Evolutionary conservation across 2,329 filamentous ascomycete species (phyloP), one percentile per base, ranked within the genome.

Genomic region (Verticillium alfalfae): DNA sequence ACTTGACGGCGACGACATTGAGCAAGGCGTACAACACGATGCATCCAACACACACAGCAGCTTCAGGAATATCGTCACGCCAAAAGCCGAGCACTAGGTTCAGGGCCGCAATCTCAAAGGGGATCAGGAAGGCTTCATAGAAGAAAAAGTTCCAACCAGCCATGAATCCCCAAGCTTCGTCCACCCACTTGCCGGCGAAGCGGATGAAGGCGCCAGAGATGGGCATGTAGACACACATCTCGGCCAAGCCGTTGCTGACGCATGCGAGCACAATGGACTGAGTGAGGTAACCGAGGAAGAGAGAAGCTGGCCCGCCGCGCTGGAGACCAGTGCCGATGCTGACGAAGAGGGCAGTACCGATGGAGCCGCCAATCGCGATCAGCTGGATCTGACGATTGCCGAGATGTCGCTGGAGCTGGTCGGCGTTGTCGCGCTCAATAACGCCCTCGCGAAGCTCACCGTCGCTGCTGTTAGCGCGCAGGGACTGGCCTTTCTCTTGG

Each of bases 221-320:
- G 31, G 87, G 87, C 79, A 87, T 85, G 64, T 82, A 83, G 41
- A 80, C 79, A 36, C 78, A 81, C 86, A 89, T 89, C 71, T 89
- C 87, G 9, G 87, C 86, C 63, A 88, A 78, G 64, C 80, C 81
- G 69, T 88, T 89, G 78, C 88, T 89, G 69, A 89, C 83, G 56
- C 87, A 75, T 31, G 77, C 86, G 63, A 89, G 78, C 60, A 88
- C 69, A 67, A 76, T 70, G 41, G 77, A 78, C 70, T 88, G 87
- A 54, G 86, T 65, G 38, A 78, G 76, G 69, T 84, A 89, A 41
- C 83, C 85, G 62, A 89, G 70, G 64, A 90, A 78, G 49, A 89
- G 73, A 62, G 79, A 82, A 56, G 73, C 76, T 2, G 78, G 78
- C 22, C 78, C 78, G 34, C 78, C 78, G n/a, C 67, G 67, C 61